Conservation (phyloP, 306 rosid genomes). For the Echinosophora koreensis region DNA sequence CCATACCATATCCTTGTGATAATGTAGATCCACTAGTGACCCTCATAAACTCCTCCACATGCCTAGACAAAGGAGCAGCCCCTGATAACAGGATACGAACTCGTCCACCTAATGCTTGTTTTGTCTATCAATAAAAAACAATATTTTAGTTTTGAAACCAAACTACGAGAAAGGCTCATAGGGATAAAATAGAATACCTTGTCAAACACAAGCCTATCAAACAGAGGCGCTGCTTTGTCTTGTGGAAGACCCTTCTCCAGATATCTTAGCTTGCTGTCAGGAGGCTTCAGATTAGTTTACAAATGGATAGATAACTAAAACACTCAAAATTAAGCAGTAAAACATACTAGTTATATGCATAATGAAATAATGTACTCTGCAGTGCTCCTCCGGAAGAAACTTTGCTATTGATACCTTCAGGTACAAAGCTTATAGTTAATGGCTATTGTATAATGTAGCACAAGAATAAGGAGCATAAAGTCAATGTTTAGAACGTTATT, state of each 20-base stretch:
- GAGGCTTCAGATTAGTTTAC: conserved; percentile 47
- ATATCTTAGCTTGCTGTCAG: conserved; percentile 72
- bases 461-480: conserved; percentile 1
- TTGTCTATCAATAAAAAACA: conserved; percentile 58
- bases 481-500: conserved; percentile 33
- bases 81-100: conserved; percentile 80
- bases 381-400: conserved; percentile 74
- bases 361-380: conserved; percentile 67
- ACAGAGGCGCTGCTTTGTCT: conserved; percentile 81
- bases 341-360: conserved; percentile 84
- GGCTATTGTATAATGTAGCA: neutral
- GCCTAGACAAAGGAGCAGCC: conserved; percentile 87
- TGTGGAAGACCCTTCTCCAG: conserved; percentile 84
- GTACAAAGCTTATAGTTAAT: conserved; percentile 21
- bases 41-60: conserved; percentile 87
- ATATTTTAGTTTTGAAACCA: conserved; percentile 25
- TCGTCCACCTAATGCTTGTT: conserved; percentile 82
- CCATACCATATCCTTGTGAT: conserved; percentile 91
- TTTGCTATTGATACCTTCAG: conserved; percentile 67
- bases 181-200: conserved; percentile 57
- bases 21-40: conserved; percentile 79
- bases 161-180: neutral
- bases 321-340: neutral
- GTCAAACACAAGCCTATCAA: conserved; percentile 84
- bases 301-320: conserved; percentile 31